A percentile compares a stretch with the other conserved stretches of the same genome.
These are phyloP conservation scores for Jatropha multifida DNA, from an alignment of 441 rosid species.

Conservation along the genomic window DNA sequence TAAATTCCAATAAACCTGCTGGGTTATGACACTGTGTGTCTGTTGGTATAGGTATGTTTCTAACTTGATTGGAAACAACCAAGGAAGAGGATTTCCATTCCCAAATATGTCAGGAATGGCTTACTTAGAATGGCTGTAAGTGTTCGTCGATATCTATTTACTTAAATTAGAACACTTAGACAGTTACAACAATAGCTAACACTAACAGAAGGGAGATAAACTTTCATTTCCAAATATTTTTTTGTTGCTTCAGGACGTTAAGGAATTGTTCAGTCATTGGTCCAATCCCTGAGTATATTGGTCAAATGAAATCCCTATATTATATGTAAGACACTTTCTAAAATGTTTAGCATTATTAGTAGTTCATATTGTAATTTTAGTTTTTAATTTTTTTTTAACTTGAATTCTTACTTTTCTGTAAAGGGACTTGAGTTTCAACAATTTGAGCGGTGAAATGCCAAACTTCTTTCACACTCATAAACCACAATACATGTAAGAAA, in stretches of 20 bases:
- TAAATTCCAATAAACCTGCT: too few species aligned
- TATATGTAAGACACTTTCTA: background rate
- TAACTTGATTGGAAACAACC: background rate
- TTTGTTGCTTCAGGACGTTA: conserved; percentile 8
- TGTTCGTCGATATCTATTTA: background rate
- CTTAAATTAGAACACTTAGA: too few species aligned
- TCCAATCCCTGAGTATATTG: conserved; percentile 2
- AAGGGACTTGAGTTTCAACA: conserved; percentile 14
- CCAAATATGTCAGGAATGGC: conserved; percentile 16
- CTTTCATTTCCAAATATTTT: background rate
- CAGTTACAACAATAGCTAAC: too few species aligned
- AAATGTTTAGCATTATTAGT: background rate
- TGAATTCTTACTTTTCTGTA: background rate
- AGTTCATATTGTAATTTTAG: too few species aligned
- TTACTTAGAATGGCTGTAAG: conserved; percentile 1
- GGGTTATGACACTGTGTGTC: background rate
- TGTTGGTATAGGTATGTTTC: conserved; percentile 5
- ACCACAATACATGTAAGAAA: background rate
- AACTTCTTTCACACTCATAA: background rate
- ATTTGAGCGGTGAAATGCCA: conserved; percentile 6
- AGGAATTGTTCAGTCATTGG: conserved; percentile 9
- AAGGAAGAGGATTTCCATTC: conserved; percentile 6
- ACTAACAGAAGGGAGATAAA: too few species aligned
- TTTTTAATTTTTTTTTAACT: too few species aligned
- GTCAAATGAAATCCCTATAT: conserved; percentile 6